Evolutionary conservation across 164 flowering plant genomes (phyloP).

Genomic region (Chimonanthus salicifolius): DNA sequence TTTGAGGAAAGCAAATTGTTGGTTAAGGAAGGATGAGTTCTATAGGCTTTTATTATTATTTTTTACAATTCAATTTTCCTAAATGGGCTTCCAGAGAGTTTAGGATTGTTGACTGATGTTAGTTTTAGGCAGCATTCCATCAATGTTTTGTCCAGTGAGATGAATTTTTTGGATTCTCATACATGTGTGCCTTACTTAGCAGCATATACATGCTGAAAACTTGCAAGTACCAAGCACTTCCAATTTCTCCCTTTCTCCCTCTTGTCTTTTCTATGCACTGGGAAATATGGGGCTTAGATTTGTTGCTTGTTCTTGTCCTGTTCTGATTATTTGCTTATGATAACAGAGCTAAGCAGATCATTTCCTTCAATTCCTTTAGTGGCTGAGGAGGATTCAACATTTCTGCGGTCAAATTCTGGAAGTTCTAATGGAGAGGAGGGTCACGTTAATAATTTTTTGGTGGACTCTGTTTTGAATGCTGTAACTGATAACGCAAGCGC

Average conservation of each 20-base stretch:
- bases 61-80: too few relatives aligned
- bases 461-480: slow-evolving; percentile 45
- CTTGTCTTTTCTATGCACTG: background rate
- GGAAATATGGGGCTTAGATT: background rate
- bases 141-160: too few relatives aligned
- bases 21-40: background rate
- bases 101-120: too few relatives aligned
- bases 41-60: too few relatives aligned
- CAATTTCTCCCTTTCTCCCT: background rate
- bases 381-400: slow-evolving; percentile 91
- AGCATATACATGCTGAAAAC: too few relatives aligned
- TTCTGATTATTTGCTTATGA: slow-evolving; percentile 8
- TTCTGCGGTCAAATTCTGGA: slow-evolving; percentile 38
- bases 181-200: too few relatives aligned
- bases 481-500: slow-evolving; percentile 44
- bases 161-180: too few relatives aligned
- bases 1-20: background rate
- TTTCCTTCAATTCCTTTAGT: slow-evolving; percentile 88
- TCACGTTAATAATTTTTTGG: slow-evolving; percentile 28
- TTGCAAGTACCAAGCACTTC: too few relatives aligned
- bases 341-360: slow-evolving; percentile 54
- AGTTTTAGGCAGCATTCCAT: too few relatives aligned
- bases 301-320: background rate
- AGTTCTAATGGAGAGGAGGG: background rate
- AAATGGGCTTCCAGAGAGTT: too few relatives aligned